These are phyloP conservation scores for Zygotorulaspora sp. DNA, from an alignment of 805 yeast species.

Conservation along the genomic window DNA sequence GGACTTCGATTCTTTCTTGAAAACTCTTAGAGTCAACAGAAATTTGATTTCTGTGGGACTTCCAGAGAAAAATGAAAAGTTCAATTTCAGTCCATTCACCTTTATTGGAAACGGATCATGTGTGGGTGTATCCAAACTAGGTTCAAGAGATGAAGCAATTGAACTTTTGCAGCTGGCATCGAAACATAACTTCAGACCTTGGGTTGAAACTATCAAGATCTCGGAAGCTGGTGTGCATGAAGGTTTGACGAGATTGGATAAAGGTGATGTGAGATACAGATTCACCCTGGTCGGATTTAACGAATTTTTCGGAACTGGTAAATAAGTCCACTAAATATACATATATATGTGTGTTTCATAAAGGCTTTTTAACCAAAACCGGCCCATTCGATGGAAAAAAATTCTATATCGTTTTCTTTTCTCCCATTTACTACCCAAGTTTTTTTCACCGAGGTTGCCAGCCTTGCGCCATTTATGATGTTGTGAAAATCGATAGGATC, in stretches of 20 bases:
- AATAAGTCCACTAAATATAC: constrained; percentile 9
- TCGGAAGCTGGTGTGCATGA: constrained; percentile 48
- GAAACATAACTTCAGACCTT: constrained; percentile 52
- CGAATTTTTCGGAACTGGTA: constrained; percentile 34
- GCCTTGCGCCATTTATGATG: constrained; percentile 78
- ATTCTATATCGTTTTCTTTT: constrained; percentile 34
- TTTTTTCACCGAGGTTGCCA: constrained; percentile 91
- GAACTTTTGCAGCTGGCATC: constrained; percentile 65
- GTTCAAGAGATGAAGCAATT: constrained; percentile 57
- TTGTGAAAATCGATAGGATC: constrained; percentile 52
- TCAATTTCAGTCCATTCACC: constrained; percentile 34
- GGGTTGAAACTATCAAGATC: constrained; percentile 58
- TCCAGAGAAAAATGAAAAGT: constrained; percentile 45
- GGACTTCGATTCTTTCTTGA: constrained; percentile 46
- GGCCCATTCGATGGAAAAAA: constrained; percentile 90
- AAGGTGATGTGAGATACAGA: constrained; percentile 60
- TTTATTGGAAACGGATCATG: constrained; percentile 48
- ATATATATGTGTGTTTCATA: too few species aligned
- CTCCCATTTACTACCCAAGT: constrained; percentile 59
- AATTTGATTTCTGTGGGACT: constrained; percentile 62
- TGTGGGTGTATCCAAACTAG: constrained; percentile 57
- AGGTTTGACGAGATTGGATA: constrained; percentile 51
- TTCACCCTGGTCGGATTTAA: constrained; percentile 56
- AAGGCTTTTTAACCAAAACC: constrained; percentile 80
- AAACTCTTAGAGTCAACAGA: constrained; percentile 53